Percentiles rank a stretch among this genome's conserved stretches.
phyloP scores from a whole-genome alignment of 176 grass and related monocot genomes.

The Pontederia paniculata region DNA sequence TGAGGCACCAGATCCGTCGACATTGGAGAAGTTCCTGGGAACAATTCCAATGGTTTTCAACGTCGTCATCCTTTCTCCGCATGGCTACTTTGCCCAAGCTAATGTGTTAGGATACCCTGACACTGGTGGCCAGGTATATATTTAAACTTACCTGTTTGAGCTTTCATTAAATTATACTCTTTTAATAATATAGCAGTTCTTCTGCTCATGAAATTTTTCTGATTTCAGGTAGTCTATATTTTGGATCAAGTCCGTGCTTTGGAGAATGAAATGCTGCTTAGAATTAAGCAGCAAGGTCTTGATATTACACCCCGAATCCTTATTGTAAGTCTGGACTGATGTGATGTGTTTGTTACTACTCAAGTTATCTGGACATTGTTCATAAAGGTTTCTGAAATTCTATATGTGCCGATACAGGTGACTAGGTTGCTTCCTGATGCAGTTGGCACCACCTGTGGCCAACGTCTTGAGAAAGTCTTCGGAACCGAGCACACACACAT shows the following conservation, averaged over 20 bases:
- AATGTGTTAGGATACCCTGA: constrained; percentile 98
- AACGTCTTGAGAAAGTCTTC: constrained; percentile 86
- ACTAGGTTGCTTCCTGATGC: constrained; percentile 89
- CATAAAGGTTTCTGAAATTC: no score
- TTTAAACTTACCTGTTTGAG: not conserved
- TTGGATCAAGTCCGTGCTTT: constrained; percentile 95
- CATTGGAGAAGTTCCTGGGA: constrained; percentile 84
- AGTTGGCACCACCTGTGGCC: constrained; percentile 76
- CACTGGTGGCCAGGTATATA: constrained; percentile 81
- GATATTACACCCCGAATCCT: constrained; percentile 85
- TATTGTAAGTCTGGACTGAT: constrained; percentile 46
- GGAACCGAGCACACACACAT: constrained; percentile 91
- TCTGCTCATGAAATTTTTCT: not conserved
- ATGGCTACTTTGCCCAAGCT: constrained; percentile 90
- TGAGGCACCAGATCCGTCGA: constrained; percentile 79
- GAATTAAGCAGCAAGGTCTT: constrained; percentile 89
- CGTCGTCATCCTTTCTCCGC: constrained; percentile 77
- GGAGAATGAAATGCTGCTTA: constrained; percentile 85
- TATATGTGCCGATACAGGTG: constrained; percentile 32
- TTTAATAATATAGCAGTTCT: not conserved
- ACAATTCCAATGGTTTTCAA: constrained; percentile 95
- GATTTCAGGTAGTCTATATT: constrained; percentile 75
- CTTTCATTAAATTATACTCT: not conserved
- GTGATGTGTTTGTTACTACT: not conserved
- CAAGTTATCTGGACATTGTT: not conserved